Base-by-base conservation (phyloP, 2,329 filamentous ascomycete species). In the Botrytis aclada region DNA sequence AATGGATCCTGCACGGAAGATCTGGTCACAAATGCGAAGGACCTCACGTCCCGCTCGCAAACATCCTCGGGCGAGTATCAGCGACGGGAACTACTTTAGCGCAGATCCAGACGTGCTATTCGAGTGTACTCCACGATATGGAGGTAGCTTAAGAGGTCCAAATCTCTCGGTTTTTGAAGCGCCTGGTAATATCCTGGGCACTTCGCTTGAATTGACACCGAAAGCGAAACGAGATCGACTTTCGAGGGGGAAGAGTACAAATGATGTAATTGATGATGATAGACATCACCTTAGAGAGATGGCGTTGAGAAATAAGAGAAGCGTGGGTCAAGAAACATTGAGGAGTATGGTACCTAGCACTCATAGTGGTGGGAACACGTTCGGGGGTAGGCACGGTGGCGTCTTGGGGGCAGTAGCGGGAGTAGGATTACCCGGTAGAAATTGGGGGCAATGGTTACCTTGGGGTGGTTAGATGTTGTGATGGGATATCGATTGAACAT, bases 21-120 rank as follows among this genome's bases (percentile, higher is more conserved):
- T 81, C 18, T 81, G 80, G 80, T 77, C 74, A 37, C 75, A 80
- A 58, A 80, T 81, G 78, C 77, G 79, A 34, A 74, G 74, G 5
- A 74, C 54, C 34, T 81, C 79, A n/a, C 76, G 77, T 16, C 64
- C 70, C 18, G 62, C 72, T n/a, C 69, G 72, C 62, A 74, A 69
- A 14, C 73, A 77, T 65, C 70, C 62, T 6, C 74, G 76, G 43
- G 72, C 61, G 4, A 78, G 74, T 39, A 72, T 79, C 45, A 76
- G 74, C 61, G 75, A 75, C 9, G 76, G 78, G 45, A 76, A 78
- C 43, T 77, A 76, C 43, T 76, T 72, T 43, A 74, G 69, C 22
- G 67, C 76, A 12, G 65, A 60, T n/a, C 65, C 63, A 25, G 71
- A 73, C 34, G 29, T 25, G 16, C 18, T 61, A 56, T 45, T 43